A percentile compares a stretch with the other conserved stretches of the same genome.
Evolutionary conservation across 2,329 filamentous ascomycete genomes (phyloP).

Genomic region (Penicillium sp.): DNA sequence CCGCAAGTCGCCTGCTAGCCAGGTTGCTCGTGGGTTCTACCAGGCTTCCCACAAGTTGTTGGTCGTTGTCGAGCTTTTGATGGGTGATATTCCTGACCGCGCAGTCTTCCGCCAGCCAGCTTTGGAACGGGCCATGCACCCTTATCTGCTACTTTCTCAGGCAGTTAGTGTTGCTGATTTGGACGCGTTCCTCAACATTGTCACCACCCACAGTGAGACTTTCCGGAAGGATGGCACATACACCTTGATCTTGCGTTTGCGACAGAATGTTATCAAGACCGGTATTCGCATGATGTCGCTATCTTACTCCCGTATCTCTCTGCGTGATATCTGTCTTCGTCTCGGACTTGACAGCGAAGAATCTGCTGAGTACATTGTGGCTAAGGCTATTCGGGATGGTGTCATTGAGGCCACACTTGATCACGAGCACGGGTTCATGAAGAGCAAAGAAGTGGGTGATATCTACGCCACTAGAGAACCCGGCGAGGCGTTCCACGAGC

Average conservation of each 20-base stretch:
- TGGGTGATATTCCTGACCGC: conserved; percentile 97
- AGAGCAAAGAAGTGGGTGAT: conserved; percentile 94
- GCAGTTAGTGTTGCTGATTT: conserved; percentile 95
- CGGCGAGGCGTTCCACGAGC: conserved; percentile 95
- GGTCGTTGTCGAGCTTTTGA: conserved; percentile 90
- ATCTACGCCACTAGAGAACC: conserved; percentile 95
- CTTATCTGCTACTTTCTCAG: conserved; percentile 91
- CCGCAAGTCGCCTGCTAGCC: conserved; percentile 87
- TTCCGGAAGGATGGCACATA: conserved; percentile 96
- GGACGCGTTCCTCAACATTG: conserved; percentile 85
- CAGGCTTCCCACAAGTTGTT: conserved; percentile 96
- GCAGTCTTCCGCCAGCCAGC: conserved; percentile 87
- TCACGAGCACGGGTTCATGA: conserved; percentile 94
- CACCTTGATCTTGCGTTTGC: conserved; percentile 86
- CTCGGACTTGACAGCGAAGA: conserved; percentile 92
- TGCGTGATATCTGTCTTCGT: conserved; percentile 95
- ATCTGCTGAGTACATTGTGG: conserved; percentile 97
- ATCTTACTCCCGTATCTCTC: conserved; percentile 93
- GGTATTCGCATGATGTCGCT: conserved; percentile 99
- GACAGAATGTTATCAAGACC: conserved; percentile 99
- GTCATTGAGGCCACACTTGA: conserved; percentile 95
- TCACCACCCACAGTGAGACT: conserved; percentile 73
- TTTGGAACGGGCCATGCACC: conserved; percentile 82
- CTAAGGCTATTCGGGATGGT: conserved; percentile 95
- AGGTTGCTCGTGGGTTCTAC: conserved; percentile 88